phyloP scores from a whole-genome alignment of 176 grass and related monocot genomes.

The Raddia distichophylla region DNA sequence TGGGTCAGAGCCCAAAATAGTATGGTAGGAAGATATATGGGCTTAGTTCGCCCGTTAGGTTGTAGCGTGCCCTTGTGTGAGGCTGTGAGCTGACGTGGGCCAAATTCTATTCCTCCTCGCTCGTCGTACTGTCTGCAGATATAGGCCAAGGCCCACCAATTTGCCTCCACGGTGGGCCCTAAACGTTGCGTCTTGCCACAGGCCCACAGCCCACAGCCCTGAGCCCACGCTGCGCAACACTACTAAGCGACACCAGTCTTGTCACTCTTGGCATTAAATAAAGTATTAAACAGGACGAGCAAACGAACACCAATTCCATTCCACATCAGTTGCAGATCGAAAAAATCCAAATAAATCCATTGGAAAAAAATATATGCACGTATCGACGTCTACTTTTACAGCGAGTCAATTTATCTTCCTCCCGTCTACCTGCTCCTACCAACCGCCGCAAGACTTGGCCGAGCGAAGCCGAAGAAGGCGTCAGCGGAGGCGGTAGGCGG shows the following conservation, averaged over 20 bases:
- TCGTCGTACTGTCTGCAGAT: neutral
- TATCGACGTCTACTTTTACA: neutral
- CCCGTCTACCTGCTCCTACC: neutral
- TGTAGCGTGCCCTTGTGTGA: neutral
- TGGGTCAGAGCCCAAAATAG: neutral
- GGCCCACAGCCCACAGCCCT: no score
- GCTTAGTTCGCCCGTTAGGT: neutral
- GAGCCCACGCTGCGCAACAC: no score
- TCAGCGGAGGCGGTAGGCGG: constrained; percentile 53
- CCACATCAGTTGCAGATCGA: neutral
- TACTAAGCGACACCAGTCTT: neutral
- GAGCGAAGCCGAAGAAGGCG: neutral
- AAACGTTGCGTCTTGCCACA: neutral
- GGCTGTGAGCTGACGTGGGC: neutral
- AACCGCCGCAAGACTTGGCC: constrained; percentile 14
- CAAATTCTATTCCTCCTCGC: neutral
- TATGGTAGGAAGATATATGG: neutral
- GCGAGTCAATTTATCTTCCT: neutral
- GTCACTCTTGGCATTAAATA: no score
- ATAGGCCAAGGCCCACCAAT: neutral
- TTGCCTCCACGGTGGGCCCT: neutral
- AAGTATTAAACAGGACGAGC: neutral
- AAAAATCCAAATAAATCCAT: neutral
- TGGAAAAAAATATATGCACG: neutral
- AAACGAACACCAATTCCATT: neutral